Conservation (phyloP, 495 filamentous ascomycete species). For the Darksidea phi region DNA sequence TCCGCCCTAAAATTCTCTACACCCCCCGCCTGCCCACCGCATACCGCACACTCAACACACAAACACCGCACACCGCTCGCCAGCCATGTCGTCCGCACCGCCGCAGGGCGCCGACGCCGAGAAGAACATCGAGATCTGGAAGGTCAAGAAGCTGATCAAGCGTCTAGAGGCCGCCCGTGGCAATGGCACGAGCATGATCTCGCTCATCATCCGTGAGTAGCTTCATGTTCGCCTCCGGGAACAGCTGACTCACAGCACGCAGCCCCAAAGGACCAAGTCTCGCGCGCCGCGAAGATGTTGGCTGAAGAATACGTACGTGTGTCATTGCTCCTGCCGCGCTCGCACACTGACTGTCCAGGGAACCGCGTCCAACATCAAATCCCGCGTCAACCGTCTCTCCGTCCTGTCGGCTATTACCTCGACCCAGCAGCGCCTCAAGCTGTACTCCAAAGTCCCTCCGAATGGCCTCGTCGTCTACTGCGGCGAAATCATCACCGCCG, state of each 20-base stretch:
- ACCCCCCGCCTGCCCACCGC: conserved; percentile 8
- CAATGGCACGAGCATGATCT: conserved; percentile 98
- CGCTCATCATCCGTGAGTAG: conserved; percentile 90
- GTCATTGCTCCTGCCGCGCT: not conserved
- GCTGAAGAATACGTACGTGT: conserved; percentile 95
- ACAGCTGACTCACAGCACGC: conserved; percentile 28
- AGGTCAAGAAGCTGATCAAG: conserved; percentile 96
- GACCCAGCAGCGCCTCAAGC: conserved; percentile 95
- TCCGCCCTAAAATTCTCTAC: conserved; percentile 24
- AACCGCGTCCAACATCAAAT: conserved; percentile 99
- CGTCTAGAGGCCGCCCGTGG: conserved; percentile 75
- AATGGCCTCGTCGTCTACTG: conserved; percentile 98
- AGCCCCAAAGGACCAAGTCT: conserved; percentile 98
- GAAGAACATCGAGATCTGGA: conserved; percentile 94
- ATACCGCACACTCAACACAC: not conserved
- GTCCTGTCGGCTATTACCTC: conserved; percentile 97
- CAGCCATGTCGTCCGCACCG: conserved; percentile 72
- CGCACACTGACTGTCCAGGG: conserved; percentile 47
- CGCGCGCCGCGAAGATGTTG: conserved; percentile 96
- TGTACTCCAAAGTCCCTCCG: conserved; percentile 96
- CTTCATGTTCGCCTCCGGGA: not conserved
- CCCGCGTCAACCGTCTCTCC: conserved; percentile 95
- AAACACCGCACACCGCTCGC: conserved; percentile 28
- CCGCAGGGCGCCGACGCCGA: conserved; percentile 88
- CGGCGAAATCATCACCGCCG: conserved; percentile 98